Percentiles rank a stretch among this genome's conserved stretches.
Evolutionary conservation across 2,329 filamentous ascomycete genomes (phyloP).

Genomic region (Beauveria bassiana): DNA sequence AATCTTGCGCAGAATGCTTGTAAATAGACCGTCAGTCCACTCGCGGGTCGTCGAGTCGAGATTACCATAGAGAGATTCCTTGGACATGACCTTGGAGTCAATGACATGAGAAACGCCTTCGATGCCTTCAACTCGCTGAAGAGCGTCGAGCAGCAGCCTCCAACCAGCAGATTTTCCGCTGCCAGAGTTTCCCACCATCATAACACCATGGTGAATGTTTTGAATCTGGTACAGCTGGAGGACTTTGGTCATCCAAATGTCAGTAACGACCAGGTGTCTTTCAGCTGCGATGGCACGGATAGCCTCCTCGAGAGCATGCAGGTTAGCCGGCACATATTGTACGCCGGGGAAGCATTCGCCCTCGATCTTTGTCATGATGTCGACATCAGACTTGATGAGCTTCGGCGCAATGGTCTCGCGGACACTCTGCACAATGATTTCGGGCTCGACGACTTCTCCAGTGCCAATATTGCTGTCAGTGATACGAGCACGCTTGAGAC

Average conservation of each 20-base stretch:
- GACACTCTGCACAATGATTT: constrained; percentile 97
- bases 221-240: constrained; percentile 98
- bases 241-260: constrained; percentile 95
- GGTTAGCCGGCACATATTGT: constrained; percentile 82
- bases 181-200: constrained; percentile 99
- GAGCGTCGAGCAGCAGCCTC: constrained; percentile 82
- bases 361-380: constrained; percentile 80
- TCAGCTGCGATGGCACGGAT: constrained; percentile 78
- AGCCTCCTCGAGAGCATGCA: constrained; percentile 69
- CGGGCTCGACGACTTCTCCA: constrained; percentile 76
- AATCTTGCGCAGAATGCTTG: constrained; percentile 94
- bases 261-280: constrained; percentile 80
- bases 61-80: constrained; percentile 92
- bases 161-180: constrained; percentile 94
- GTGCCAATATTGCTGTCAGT: constrained; percentile 49
- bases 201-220: constrained; percentile 95
- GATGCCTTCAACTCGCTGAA: constrained; percentile 82
- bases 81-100: constrained; percentile 99
- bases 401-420: constrained; percentile 98
- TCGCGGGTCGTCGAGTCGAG: constrained; percentile 95
- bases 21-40: constrained; percentile 98
- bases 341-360: constrained; percentile 83
- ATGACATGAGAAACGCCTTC: constrained; percentile 97
- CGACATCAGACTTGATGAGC: constrained; percentile 84
- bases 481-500: constrained; percentile 80